Evolutionary conservation across 305 asterid genomes (phyloP), one percentile per base, ranked within the genome.

Genomic region (Fraxinus angustifolia): DNA sequence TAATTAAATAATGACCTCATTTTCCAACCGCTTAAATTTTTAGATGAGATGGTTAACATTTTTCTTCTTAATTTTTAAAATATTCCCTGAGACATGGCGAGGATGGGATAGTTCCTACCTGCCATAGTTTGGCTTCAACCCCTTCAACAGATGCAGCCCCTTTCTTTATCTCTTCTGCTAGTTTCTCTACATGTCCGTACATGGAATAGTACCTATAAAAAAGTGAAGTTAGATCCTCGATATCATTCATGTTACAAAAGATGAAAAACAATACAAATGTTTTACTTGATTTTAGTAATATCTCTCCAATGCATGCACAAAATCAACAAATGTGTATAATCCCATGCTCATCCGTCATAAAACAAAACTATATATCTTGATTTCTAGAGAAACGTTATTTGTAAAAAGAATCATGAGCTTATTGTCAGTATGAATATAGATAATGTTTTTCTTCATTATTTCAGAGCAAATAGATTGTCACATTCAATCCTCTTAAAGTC

Each of bases 101-200:
- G 34, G 12, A 78, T 60, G 77, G 75, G 36, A 31, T 23, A 65
- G 68, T 78, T 86, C 82, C n/a, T 81, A 92, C 97, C 92, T 94
- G 97, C 97, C 97, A 94, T 75, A 94, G 80, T 83, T 89, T 89
- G 85, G 92, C 97, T 80, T 94, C 98, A 60, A 94, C 96, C 72
- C 97, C 97, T 89, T 91, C 97, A 77, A 94, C 92, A 62, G 94
- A 89, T 38, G 91, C 88, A 67, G 95, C 98, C 78, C 98, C 98
- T 79, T 91, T 91, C 90, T 83, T 85, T 80, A 93, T 92, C 88
- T 89, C 97, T 79, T 93, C 91, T n/a, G 98, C 91, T 79, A 88
- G 91, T 83, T 88, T 88, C 86, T 85, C 91, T 60, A 88, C 91
- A 83, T 88, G 91, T 26, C 91, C 91, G 33, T 88, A 88, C 89